phyloP scores from a whole-genome alignment of 1,284 basidiomycete genomes.

The Rhodotorula sp. region DNA sequence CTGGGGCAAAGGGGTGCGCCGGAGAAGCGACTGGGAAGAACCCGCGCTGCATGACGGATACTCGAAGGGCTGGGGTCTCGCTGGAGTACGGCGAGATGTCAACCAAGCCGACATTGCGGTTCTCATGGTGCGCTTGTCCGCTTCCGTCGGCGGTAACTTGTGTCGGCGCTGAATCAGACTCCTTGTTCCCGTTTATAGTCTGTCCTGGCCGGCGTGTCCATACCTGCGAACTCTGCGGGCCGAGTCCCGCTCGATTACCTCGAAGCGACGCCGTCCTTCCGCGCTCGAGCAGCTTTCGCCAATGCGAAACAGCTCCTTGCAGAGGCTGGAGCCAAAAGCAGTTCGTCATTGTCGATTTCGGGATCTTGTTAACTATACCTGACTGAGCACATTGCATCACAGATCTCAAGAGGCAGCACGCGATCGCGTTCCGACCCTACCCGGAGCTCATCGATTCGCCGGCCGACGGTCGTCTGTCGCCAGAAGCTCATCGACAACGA shows the following conservation, averaged over 20 bases:
- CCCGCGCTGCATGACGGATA: conserved; percentile 60
- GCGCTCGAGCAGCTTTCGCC: conserved; percentile 62
- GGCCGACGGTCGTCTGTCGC: conserved; percentile 51
- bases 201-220: conserved; percentile 38
- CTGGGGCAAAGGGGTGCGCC: conserved; percentile 67
- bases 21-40: conserved; percentile 19
- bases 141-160: too few relatives aligned
- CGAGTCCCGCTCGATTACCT: conserved; percentile 48
- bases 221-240: conserved; percentile 50
- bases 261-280: conserved; percentile 39
- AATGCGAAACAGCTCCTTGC: conserved; percentile 76
- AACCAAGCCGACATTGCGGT: conserved; percentile 81
- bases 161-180: neutral
- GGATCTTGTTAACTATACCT: too few relatives aligned
- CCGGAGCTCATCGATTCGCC: conserved; percentile 48
- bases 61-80: conserved; percentile 60
- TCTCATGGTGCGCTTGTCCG: conserved; percentile 59
- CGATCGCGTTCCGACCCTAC: conserved; percentile 65
- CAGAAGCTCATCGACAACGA: conserved; percentile 43
- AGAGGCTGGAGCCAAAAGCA: conserved; percentile 75
- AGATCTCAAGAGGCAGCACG: conserved; percentile 63
- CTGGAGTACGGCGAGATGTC: conserved; percentile 64
- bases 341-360: conserved; percentile 49
- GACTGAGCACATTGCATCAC: too few relatives aligned
- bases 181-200: conserved; percentile 34